Conservation (phyloP, 148 eudicot species). For the Limonium bicolor region DNA sequence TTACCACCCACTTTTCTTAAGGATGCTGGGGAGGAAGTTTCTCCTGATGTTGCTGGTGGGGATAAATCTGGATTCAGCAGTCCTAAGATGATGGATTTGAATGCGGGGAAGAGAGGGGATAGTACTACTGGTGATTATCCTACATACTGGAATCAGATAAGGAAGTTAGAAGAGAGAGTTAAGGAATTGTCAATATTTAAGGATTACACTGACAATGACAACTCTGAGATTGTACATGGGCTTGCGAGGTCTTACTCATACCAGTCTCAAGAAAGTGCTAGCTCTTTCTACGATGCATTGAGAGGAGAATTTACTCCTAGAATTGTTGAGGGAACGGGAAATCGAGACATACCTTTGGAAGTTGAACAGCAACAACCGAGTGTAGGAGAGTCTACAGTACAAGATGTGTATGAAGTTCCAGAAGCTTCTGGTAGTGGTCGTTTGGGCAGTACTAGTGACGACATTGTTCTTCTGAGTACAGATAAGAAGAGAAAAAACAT, state of each 20-base stretch:
- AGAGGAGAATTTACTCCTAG: neutral
- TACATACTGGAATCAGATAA: slow-evolving; percentile 2
- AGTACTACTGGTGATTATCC: neutral
- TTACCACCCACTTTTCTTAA: neutral
- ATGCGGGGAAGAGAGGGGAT: neutral
- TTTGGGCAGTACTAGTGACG: too few species aligned
- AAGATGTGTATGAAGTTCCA: slow-evolving; percentile 7
- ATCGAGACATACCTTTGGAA: too few species aligned
- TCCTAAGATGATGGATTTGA: neutral
- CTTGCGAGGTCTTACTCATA: neutral
- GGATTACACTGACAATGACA: neutral
- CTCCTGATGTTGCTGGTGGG: neutral
- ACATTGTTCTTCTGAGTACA: neutral
- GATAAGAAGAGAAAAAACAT: slow-evolving; percentile 9
- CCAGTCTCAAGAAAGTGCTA: neutral
- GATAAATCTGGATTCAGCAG: neutral
- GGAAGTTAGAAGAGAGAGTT: slow-evolving; percentile 2
- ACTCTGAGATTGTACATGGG: neutral
- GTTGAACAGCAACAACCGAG: too few species aligned
- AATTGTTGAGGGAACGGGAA: neutral
- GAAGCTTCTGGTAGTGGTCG: neutral
- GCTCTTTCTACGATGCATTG: neutral
- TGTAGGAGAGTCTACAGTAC: too few species aligned
- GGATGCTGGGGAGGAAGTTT: neutral
- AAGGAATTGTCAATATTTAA: neutral